Percentiles rank a stretch among this genome's conserved stretches.
Evolutionary conservation across 78 protist species (phyloP).

Genomic region (Speleostelium caveatum): DNA sequence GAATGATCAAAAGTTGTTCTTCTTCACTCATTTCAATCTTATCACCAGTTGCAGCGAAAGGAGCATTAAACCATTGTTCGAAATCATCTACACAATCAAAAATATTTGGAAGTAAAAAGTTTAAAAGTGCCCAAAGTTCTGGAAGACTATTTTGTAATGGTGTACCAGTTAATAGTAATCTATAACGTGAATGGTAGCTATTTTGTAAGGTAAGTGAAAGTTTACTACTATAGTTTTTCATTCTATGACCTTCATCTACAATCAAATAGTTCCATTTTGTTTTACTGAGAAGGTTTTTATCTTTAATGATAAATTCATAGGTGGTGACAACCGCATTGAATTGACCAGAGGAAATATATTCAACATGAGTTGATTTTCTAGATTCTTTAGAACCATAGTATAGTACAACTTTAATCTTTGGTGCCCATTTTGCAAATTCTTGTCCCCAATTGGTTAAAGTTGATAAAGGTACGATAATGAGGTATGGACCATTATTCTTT

Average conservation of each 20-base stretch:
- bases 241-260: conserved; percentile 93
- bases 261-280: conserved; percentile 85
- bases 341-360: conserved; percentile 11
- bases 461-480: conserved; percentile 97
- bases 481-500: conserved; percentile 93
- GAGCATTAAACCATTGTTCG: conserved; percentile 93
- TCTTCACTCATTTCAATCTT: conserved; percentile 85
- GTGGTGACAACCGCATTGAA: conserved; percentile 90
- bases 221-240: conserved; percentile 78
- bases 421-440: conserved; percentile 95
- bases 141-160: conserved; percentile 97
- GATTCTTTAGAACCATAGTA: conserved; percentile 88
- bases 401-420: conserved; percentile 50
- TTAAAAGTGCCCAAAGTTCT: conserved; percentile 95
- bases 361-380: conserved; percentile 25
- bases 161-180: conserved; percentile 97
- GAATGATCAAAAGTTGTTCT: conserved; percentile 80
- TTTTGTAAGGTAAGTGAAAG: conserved; percentile 33
- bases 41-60: conserved; percentile 83
- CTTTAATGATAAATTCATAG: conserved; percentile 83
- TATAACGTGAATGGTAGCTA: conserved; percentile 26
- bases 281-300: conserved; percentile 47
- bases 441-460: conserved; percentile 88
- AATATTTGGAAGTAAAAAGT: conserved; percentile 92
- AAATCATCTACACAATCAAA: conserved; percentile 87